Conservation (phyloP, 1,139 yeast genomes). For the Taiozyma onychis region DNA sequence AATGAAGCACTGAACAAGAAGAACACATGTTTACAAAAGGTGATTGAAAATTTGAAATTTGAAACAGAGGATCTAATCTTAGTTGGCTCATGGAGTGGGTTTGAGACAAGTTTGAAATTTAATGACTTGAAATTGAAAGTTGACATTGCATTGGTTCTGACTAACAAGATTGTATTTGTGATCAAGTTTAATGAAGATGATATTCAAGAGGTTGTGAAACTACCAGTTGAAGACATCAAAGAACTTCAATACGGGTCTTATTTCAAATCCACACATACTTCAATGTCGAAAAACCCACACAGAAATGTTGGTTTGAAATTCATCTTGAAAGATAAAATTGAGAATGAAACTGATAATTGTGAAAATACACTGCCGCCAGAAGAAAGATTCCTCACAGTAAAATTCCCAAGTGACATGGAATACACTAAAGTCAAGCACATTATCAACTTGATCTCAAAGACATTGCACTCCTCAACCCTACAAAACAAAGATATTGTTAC, state of each 20-base stretch:
- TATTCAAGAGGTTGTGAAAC: constrained; percentile 19
- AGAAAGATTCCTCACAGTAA: constrained; percentile 17
- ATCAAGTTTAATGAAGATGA: constrained; percentile 21
- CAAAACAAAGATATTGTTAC: constrained; percentile 28
- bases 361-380: neutral
- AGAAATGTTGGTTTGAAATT: constrained; percentile 29
- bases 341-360: neutral
- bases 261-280: constrained; percentile 23
- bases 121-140: constrained; percentile 13
- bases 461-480: constrained; percentile 24
- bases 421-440: constrained; percentile 22
- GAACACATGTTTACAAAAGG: constrained; percentile 48
- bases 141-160: constrained; percentile 15
- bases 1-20: constrained; percentile 21
- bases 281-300: constrained; percentile 25
- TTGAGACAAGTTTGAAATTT: constrained; percentile 16
- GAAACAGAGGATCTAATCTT: constrained; percentile 48
- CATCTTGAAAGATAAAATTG: constrained; percentile 8
- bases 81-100: constrained; percentile 22
- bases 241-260: constrained; percentile 27
- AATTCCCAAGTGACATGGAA: constrained; percentile 24
- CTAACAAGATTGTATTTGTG: constrained; percentile 22
- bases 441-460: constrained; percentile 25
- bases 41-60: constrained; percentile 75
- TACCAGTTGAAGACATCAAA: constrained; percentile 17